Evolutionary conservation across 2,329 filamentous ascomycete genomes (phyloP).

Genomic region (Botryotinia convoluta): DNA sequence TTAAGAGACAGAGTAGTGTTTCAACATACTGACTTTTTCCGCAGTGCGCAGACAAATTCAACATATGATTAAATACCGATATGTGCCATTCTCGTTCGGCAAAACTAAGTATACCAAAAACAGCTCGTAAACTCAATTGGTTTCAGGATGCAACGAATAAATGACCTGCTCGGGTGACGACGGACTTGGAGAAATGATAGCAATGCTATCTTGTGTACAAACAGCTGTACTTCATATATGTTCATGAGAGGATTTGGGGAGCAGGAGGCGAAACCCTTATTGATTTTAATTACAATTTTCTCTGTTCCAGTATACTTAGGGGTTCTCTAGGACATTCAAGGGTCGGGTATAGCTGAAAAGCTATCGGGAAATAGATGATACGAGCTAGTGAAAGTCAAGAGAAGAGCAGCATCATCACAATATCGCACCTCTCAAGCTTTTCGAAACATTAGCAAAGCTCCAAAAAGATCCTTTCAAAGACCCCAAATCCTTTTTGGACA

Average conservation of each 20-base stretch:
- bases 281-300: constrained; percentile 31
- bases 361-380: constrained; percentile 15
- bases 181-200: constrained; percentile 18
- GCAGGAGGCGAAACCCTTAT: constrained; percentile 23
- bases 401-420: background rate
- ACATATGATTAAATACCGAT: constrained; percentile 99
- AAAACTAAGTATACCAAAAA: constrained; percentile 77
- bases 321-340: constrained; percentile 16
- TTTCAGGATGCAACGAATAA: constrained; percentile 7
- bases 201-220: constrained; percentile 23
- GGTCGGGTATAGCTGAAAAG: constrained; percentile 9
- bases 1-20: constrained; percentile 16
- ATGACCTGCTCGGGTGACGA: constrained; percentile 9
- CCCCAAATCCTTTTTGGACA: background rate
- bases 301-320: constrained; percentile 26
- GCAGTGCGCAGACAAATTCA: constrained; percentile 98
- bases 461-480: background rate
- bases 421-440: background rate
- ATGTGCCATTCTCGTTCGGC: constrained; percentile 88
- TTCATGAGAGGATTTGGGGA: constrained; percentile 16
- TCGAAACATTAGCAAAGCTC: background rate
- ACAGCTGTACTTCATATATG: constrained; percentile 17
- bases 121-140: constrained; percentile 42
- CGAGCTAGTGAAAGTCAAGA: background rate
- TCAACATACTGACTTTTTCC: constrained; percentile 13